These are phyloP conservation scores for Fusarium palustre DNA, from an alignment of 2,329 filamentous ascomycete genomes.

Conservation along the genomic window DNA sequence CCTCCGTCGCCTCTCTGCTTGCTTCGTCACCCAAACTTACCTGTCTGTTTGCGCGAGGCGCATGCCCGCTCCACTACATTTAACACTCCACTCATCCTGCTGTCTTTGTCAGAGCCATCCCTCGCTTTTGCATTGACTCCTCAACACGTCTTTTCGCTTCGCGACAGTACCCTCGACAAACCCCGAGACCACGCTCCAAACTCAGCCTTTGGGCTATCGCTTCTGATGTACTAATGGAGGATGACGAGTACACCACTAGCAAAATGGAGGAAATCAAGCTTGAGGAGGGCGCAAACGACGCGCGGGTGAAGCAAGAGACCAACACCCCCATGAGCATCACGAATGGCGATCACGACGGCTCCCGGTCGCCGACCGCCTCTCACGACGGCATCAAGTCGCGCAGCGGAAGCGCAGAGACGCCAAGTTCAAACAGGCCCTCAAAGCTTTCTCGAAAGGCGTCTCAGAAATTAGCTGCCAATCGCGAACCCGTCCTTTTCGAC, in stretches of 20 bases:
- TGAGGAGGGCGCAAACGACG: conserved; percentile 56
- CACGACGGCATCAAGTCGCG: conserved; percentile 60
- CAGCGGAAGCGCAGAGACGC: conserved; percentile 61
- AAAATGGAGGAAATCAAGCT: conserved; percentile 60
- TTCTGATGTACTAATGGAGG: conserved; percentile 54
- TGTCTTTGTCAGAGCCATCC: conserved; percentile 42
- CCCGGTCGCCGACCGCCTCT: conserved; percentile 57
- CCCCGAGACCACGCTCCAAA: conserved; percentile 10
- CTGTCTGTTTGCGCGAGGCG: conserved; percentile 37
- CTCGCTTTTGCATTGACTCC: conserved; percentile 36
- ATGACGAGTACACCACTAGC: conserved; percentile 55
- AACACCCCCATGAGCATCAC: conserved; percentile 56
- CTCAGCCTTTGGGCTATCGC: conserved; percentile 25
- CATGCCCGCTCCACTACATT: conserved; percentile 46
- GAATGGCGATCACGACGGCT: conserved; percentile 44
- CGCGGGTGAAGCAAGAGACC: conserved; percentile 56
- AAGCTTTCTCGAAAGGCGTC: conserved; percentile 80
- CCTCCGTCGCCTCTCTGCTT: conserved; percentile 15
- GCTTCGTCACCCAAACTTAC: conserved; percentile 36
- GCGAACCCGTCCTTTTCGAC: conserved; percentile 74
- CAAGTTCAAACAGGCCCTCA: conserved; percentile 67
- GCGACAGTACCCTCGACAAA: conserved; percentile 24
- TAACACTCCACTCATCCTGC: conserved; percentile 45
- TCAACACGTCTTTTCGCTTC: conserved; percentile 29
- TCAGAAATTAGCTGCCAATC: conserved; percentile 71